Base-by-base conservation (phyloP, 2,329 filamentous ascomycete genomes). In the Ophiostoma sp. region DNA sequence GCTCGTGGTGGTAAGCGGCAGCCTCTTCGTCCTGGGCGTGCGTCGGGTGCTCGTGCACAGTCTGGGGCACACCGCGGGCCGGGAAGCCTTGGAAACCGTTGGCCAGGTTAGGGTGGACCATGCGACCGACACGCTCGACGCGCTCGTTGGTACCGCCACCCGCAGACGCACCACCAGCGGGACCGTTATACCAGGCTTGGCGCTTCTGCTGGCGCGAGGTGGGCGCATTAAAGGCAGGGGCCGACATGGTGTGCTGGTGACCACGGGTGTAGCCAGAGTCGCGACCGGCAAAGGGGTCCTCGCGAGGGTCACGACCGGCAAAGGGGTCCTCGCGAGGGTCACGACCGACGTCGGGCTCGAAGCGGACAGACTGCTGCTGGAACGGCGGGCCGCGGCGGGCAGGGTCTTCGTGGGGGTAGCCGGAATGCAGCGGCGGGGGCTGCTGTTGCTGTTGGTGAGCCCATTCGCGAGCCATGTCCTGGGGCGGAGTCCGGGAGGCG, bases 121-220 rank as follows among this genome's bases (percentile, higher is more conserved):
- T 88, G 19, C 87, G 85, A 55, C 89, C 87, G 2, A 88, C 86
- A 63, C 81, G 79, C 2, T 78, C 75, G n/a, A 82, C 80, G 28
- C 80, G 78, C 17, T 3, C 74, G 3, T 77, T 77, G 19, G 39
- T 61, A 33, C 66, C 66, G 48, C 19, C 17, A 1, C 36, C 50
- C 22, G 28, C 8, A 12, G 28, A 33, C 42, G 19, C 19, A 5
- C 42, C 42, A 15, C 42, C 42, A 15, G 15, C 15, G 0, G 86
- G 85, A 0, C 86, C 86, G 55, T 93, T 89, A 77, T 93, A 93
- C 91, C 92, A 94, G 0, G 87, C 92, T 74, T 91, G 90, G 2
- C 92, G 87, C 78, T 92, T 93, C 39, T 83, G 84, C 75, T 89
- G 89, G 9, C 89, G 86, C 3, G 88, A 84, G 0, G 87, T 89